A percentile compares a stretch with the other conserved stretches of the same genome.
phyloP scores from a whole-genome alignment of 148 eudicot genomes.

The Dianthus caryophyllus region DNA sequence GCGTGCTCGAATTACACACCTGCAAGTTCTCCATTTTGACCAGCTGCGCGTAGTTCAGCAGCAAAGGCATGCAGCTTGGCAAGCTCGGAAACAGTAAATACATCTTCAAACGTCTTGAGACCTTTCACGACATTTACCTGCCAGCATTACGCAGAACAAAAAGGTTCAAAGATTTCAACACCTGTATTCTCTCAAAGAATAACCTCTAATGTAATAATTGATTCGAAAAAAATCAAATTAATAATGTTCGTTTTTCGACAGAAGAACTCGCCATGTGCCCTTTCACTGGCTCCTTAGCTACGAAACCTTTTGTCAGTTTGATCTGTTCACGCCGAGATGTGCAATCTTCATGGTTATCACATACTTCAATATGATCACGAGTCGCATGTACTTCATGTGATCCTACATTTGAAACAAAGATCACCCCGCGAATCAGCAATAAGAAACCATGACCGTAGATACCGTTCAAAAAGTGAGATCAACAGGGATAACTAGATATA shows the following conservation, averaged over 20 bases:
- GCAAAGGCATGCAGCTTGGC: constrained; percentile 59
- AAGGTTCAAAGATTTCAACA: background rate
- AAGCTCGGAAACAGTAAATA: constrained; percentile 66
- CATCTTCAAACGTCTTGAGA: constrained; percentile 79
- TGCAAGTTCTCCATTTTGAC: constrained; percentile 85
- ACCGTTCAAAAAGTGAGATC: no score
- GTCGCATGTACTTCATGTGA: constrained; percentile 64
- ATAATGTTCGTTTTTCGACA: constrained; percentile 18
- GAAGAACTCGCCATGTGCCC: constrained; percentile 85
- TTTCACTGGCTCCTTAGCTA: constrained; percentile 91
- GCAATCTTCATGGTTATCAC: constrained; percentile 78
- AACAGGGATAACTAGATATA: no score
- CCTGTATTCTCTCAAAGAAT: background rate
- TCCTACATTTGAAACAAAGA: constrained; percentile 36
- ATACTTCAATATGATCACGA: constrained; percentile 46
- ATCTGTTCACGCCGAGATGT: constrained; percentile 64
- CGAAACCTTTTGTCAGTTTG: constrained; percentile 90
- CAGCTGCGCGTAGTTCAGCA: constrained; percentile 74
- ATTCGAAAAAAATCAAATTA: background rate
- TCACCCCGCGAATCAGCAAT: background rate
- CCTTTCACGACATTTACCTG: constrained; percentile 97
- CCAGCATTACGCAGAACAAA: constrained; percentile 9
- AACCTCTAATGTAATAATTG: background rate
- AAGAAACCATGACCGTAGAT: background rate
- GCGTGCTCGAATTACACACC: constrained; percentile 35